Evolutionary conservation across 108 stramenopile species (phyloP).

Genomic region (Licmophora abbreviata): DNA sequence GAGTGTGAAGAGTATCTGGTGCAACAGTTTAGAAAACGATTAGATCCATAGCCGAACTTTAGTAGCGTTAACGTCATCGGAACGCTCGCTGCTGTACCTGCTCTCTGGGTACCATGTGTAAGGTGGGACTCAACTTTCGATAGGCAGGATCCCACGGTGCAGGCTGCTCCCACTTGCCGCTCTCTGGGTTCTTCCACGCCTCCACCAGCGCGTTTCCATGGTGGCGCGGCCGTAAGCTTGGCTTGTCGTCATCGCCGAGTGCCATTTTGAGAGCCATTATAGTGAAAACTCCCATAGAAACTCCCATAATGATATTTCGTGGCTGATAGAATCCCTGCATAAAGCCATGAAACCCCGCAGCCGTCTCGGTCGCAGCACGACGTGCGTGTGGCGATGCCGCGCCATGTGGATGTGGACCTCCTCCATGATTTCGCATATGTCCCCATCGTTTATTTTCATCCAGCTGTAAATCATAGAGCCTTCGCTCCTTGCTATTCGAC

Average conservation of each 20-base stretch:
- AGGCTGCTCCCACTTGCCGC: conserved; percentile 67
- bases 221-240: conserved; percentile 4
- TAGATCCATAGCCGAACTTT: too few species aligned
- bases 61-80: too few species aligned
- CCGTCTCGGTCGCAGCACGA: conserved; percentile 4
- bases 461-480: conserved; percentile 47
- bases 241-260: conserved; percentile 7
- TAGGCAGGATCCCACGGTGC: conserved; percentile 77
- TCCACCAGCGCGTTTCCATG: conserved; percentile 42
- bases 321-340: conserved; percentile 30
- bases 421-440: background rate
- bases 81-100: conserved; percentile 46
- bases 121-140: conserved; percentile 41
- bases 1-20: conserved; percentile 49
- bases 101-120: conserved; percentile 60
- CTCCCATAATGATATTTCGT: conserved; percentile 17
- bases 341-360: conserved; percentile 14
- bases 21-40: conserved; percentile 13
- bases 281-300: conserved; percentile 17
- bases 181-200: conserved; percentile 74
- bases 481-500: conserved; percentile 37
- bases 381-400: conserved; percentile 1
- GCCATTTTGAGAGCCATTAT: background rate
- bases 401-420: background rate
- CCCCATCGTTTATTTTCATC: background rate